Conservation (phyloP, 2,329 filamentous ascomycete species). For the Trichoderma simmonsii region DNA sequence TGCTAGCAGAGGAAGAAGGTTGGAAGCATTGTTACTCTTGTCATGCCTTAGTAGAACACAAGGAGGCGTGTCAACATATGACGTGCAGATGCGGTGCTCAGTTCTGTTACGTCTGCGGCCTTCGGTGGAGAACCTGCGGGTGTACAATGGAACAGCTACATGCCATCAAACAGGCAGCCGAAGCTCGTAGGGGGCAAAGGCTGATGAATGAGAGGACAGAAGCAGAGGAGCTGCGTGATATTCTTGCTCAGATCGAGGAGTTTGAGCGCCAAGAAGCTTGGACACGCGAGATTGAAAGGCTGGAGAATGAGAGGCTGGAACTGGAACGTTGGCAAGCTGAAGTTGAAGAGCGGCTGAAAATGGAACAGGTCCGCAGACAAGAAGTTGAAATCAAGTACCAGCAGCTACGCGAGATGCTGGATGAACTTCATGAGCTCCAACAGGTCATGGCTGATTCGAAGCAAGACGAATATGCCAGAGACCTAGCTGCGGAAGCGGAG, state of each 20-base stretch:
- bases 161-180: slow-evolving; percentile 38
- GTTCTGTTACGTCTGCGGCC: slow-evolving; percentile 80
- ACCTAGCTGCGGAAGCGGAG: slow-evolving; percentile 26
- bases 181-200: slow-evolving; percentile 34
- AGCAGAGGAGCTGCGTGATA: slow-evolving; percentile 36
- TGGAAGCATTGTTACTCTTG: slow-evolving; percentile 74
- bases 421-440: slow-evolving; percentile 43
- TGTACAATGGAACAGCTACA: slow-evolving; percentile 54
- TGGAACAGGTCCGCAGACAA: slow-evolving; percentile 40
- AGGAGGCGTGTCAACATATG: slow-evolving; percentile 82
- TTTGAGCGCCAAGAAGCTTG: slow-evolving; percentile 46
- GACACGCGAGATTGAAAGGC: slow-evolving; percentile 38
- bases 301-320: slow-evolving; percentile 37
- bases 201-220: slow-evolving; percentile 33
- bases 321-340: slow-evolving; percentile 38
- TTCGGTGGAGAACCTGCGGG: slow-evolving; percentile 68
- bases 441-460: slow-evolving; percentile 34
- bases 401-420: slow-evolving; percentile 36
- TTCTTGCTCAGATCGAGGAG: slow-evolving; percentile 46
- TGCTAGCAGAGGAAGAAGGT: slow-evolving; percentile 64
- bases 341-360: slow-evolving; percentile 37
- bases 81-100: slow-evolving; percentile 76
- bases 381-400: slow-evolving; percentile 40
- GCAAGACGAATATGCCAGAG: slow-evolving; percentile 37
- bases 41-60: slow-evolving; percentile 69